Base-by-base conservation (phyloP, 208 protist genomes). In the Herpetomonas samuelpessoai region DNA sequence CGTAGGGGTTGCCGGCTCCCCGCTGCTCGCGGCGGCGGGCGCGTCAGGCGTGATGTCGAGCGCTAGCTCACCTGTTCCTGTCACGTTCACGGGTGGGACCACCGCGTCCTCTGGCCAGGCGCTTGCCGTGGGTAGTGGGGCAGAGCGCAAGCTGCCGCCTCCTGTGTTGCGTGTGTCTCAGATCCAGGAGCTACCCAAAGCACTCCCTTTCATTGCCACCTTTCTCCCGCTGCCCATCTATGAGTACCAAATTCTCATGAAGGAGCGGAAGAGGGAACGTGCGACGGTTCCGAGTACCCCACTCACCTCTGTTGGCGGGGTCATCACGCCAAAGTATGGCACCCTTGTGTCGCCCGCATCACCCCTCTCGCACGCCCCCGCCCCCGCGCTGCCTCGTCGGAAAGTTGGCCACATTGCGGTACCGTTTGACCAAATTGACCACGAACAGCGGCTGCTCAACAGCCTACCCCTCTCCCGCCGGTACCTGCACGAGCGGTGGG, bases 221-320 rank as follows among this genome's bases (percentile, higher is more conserved):
- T 62, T 57, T 19, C 44, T 75, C 21, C 68, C 68, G 12, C 57
- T 75, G 9, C 54, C 62, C 10, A 35, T 30, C n/a, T n/a, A 48
- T 26, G 68, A 75, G 7, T 75, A 75, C 44, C 50, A 57, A 3
- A 47, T 45, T 19, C 45, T 68, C 19, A 30, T 68, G 30, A 21
- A 52, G 28, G 31, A 49, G 19, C 31, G 26, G 9, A 51, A 53
- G n/a, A 35, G 26, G 9, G 12, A 44, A 6, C 10, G 3, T 16
- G 12, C 14, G 50, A 55, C 9, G 9, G 50, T 19, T 25, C 14
- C 14, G 22, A 2, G 6, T 12, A 12, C 47, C 4, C n/a, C 47
- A 25, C 12, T 24, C 6, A 50, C 44, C 4, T 22, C 45, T 9
- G 41, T 12, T 3, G 44, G 7, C 9, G 25, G n/a, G 7, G 44